These are phyloP conservation scores for Termitomyces sp. DNA, from an alignment of 1,284 basidiomycete genomes.

Conservation along the genomic window DNA sequence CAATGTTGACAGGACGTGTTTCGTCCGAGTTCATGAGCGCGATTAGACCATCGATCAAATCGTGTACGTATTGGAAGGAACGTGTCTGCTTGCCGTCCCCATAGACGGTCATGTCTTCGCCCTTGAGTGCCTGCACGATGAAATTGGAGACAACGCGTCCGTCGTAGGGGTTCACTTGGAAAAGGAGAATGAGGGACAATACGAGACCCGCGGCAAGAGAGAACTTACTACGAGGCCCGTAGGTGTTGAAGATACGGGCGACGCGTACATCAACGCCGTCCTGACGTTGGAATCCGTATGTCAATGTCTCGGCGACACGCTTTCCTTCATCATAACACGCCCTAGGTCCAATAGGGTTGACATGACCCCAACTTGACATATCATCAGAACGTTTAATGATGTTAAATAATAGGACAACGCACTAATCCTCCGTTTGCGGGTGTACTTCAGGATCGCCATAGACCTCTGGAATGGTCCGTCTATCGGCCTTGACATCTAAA, in stretches of 20 bases:
- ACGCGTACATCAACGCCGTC: conserved; percentile 94
- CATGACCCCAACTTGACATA: conserved; percentile 82
- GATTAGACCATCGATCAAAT: conserved; percentile 79
- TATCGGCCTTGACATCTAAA: conserved; percentile 3
- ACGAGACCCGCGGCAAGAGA: not conserved
- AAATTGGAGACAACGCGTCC: conserved; percentile 98
- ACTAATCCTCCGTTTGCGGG: conserved; percentile 94
- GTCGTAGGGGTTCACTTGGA: conserved; percentile 88
- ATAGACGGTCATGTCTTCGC: conserved; percentile 95
- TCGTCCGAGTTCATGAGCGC: conserved; percentile 90
- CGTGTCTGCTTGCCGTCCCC: conserved; percentile 95
- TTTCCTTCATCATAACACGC: conserved; percentile 99
- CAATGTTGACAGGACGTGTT: conserved; percentile 92
- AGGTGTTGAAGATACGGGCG: conserved; percentile 94
- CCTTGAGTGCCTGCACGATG: conserved; percentile 92
- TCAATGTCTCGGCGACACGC: conserved; percentile 91
- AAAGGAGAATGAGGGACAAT: conserved; percentile 1
- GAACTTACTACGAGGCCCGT: conserved; percentile 43
- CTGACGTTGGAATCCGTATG: conserved; percentile 91
- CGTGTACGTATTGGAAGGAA: conserved; percentile 93
- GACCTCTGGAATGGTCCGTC: conserved; percentile 58
- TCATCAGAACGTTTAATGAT: conserved; percentile 4
- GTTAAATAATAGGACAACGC: conserved; percentile 32
- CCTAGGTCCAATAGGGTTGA: conserved; percentile 95
- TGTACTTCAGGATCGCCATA: conserved; percentile 97